Evolutionary conservation across 2,329 filamentous ascomycete genomes (phyloP).

Genomic region (Fusarium nygamai): DNA sequence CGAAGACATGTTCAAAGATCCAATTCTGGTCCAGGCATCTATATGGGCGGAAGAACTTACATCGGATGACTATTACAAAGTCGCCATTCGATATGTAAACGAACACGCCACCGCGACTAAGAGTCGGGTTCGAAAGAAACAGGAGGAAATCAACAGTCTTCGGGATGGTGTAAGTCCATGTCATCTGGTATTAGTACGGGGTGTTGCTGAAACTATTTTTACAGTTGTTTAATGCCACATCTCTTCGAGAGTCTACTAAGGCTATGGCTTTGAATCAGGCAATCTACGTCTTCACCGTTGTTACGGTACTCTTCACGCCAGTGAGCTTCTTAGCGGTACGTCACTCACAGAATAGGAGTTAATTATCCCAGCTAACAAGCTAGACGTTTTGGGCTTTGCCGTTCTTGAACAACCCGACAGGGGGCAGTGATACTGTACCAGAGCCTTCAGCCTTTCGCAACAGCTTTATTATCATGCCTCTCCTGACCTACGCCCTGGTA

Average conservation of each 20-base stretch:
- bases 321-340: neutral
- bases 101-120: rapidly evolving
- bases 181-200: too few species aligned
- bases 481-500: neutral
- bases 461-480: neutral
- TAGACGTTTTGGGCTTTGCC: neutral
- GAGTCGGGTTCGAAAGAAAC: neutral
- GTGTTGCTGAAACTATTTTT: too few species aligned
- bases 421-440: rapidly evolving
- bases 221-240: neutral
- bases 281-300: neutral
- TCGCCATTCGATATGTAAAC: too few species aligned
- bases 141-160: neutral
- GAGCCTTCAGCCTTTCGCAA: neutral
- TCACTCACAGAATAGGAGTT: rapidly evolving
- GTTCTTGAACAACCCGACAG: neutral
- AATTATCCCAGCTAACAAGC: rapidly evolving
- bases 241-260: neutral
- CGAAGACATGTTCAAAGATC: rapidly evolving
- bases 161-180: neutral
- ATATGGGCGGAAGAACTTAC: too few species aligned
- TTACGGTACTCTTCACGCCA: neutral
- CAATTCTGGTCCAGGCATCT: too few species aligned
- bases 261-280: neutral
- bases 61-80: too few species aligned